Conservation (phyloP, 2,329 filamentous ascomycete species). For the Cladosporium phlei region DNA sequence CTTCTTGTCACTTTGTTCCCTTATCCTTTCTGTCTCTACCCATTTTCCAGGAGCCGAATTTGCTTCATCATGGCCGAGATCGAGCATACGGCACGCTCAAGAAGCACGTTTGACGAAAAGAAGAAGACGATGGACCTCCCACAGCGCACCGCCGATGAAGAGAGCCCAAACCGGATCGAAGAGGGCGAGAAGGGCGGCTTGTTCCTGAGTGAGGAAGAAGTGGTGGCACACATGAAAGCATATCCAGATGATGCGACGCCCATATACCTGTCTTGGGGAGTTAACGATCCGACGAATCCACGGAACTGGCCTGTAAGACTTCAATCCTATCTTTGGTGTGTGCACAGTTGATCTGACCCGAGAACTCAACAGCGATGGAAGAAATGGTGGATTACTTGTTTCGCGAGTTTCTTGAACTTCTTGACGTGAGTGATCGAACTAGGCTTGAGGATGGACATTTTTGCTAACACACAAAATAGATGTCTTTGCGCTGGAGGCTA, state of each 20-base stretch:
- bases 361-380: conserved; percentile 20
- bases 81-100: not conserved
- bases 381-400: conserved; percentile 40
- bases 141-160: not conserved
- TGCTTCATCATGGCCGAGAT: conserved; percentile 1
- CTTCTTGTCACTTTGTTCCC: not conserved
- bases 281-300: conserved; percentile 34
- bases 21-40: not conserved
- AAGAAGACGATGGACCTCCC: not conserved
- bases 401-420: conserved; percentile 35
- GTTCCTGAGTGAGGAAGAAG: conserved; percentile 13
- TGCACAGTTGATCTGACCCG: not conserved
- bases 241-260: conserved; percentile 19
- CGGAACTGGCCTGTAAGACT: conserved; percentile 33
- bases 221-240: conserved; percentile 15
- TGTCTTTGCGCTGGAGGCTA: conserved; percentile 39
- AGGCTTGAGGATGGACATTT: not conserved
- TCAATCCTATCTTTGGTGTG: not conserved
- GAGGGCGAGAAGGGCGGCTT: conserved; percentile 16
- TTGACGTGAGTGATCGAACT: conserved; percentile 11
- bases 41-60: not conserved
- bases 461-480: not conserved
- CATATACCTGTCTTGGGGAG: conserved; percentile 21
- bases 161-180: conserved; percentile 8
- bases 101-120: conserved; percentile 2